Base-by-base conservation (phyloP, 2,329 filamentous ascomycete genomes). In the Exophiala sp. region DNA sequence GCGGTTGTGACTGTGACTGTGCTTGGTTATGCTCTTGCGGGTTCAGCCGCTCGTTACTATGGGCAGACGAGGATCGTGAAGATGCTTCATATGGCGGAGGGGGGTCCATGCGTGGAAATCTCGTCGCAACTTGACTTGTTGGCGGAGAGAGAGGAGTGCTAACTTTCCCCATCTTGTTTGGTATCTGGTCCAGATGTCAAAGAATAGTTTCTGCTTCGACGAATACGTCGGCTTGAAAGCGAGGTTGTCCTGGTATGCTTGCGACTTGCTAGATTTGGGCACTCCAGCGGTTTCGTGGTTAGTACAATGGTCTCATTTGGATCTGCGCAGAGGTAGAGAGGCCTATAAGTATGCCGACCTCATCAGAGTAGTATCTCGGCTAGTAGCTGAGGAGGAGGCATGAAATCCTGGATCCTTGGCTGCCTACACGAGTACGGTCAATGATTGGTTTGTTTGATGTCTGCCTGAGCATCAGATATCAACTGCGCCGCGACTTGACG, bases 21-120 rank as follows among this genome's bases (percentile, higher is more conserved):
- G 39, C 11, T 29, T 41, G 11, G n/a, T 18, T 42, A 9, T 27
- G 2, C 24, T 24, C 38, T 11, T 39, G 23, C n/a, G 18, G 18
- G 16, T 57, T 35, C 6, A 57, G 48, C 27, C 38, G 44, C 45
- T 57, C 54, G 21, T 50, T 30, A 29, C 54, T 57, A 30, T 54
- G 51, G 1, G 51, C 51, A 3, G 54, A 57, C 19, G 48, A 49
- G n/a, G 54, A 54, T n/a, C 50, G 51, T n/a, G 51, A 54, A 16
- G 48, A 52, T 24, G 45, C 54, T 43, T 57, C 54, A 30, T 57
- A 57, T n/a, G 54, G 54, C 21, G 54, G 54, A 14, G 54, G 54
- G 34, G 54, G 54, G 9, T 57, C 54, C 54, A 57, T 57, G 27
- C 54, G 54, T 10, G 54, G 54, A 35, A 57, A 52, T 11, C 29